Evolutionary conservation across 202 grass and related monocot species (phyloP).

Genomic region (Brachypodium distachyon): DNA sequence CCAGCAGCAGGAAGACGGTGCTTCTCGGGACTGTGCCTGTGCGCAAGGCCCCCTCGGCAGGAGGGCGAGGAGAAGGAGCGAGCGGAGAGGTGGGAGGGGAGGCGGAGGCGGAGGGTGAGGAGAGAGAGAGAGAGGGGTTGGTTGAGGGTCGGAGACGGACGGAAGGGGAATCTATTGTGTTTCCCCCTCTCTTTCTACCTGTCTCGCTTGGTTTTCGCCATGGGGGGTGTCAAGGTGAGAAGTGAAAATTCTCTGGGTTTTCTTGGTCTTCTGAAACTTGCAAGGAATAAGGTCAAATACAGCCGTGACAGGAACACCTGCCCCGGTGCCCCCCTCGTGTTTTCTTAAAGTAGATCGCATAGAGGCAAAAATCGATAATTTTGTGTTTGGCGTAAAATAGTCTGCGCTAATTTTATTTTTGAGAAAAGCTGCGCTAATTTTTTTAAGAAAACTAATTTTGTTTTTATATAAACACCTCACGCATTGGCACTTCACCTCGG

Average conservation of each 20-base stretch:
- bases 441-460: no score
- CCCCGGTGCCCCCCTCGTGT: no score
- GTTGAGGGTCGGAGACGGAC: background rate
- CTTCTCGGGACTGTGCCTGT: background rate
- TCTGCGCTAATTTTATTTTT: no score
- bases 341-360: no score
- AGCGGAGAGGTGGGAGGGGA: background rate
- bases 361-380: no score
- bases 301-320: background rate
- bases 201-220: background rate
- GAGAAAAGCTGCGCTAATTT: no score
- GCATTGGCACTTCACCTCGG: no score
- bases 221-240: background rate
- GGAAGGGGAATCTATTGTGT: conserved; percentile 17
- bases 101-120: conserved; percentile 19
- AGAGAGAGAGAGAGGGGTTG: conserved; percentile 5
- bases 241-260: background rate
- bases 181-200: background rate
- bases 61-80: background rate
- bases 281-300: background rate
- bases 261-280: background rate
- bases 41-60: background rate
- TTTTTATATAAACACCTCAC: no score
- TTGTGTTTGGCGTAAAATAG: no score
- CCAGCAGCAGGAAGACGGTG: background rate